Evolutionary conservation across 352 stramenopile genomes (phyloP).

Genomic region (Pythium periplocum): DNA sequence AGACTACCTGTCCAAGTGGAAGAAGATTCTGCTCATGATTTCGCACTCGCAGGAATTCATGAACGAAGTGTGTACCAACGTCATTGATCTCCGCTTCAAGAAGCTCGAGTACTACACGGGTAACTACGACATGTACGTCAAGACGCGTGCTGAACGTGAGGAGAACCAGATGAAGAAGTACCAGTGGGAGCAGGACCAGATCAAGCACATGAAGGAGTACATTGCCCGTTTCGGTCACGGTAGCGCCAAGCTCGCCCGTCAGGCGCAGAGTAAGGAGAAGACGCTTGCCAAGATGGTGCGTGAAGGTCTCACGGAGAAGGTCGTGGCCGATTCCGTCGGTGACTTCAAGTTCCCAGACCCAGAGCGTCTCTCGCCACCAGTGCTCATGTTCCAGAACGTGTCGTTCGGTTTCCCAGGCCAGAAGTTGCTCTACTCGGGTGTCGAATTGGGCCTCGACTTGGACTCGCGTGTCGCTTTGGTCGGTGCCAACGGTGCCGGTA

Average conservation of each 20-base stretch:
- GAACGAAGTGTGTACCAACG: constrained; percentile 98
- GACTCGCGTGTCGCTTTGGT: constrained; percentile 97
- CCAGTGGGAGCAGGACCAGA: constrained; percentile 96
- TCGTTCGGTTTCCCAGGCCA: constrained; percentile 93
- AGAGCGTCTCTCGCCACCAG: constrained; percentile 91
- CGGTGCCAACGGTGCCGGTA: constrained; percentile 94
- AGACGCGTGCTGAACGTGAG: constrained; percentile 95
- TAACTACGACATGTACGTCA: constrained; percentile 98
- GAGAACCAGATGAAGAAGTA: constrained; percentile 99
- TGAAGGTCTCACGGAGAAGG: constrained; percentile 93
- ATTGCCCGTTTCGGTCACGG: constrained; percentile 98
- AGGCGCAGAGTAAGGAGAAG: constrained; percentile 98
- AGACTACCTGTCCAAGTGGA: constrained; percentile 96
- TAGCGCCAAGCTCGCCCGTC: constrained; percentile 95
- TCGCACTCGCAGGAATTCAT: constrained; percentile 99
- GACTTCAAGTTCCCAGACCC: constrained; percentile 98
- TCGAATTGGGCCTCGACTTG: constrained; percentile 96
- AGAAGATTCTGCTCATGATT: constrained; percentile 97
- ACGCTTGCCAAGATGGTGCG: constrained; percentile 98
- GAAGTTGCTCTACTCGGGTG: constrained; percentile 87
- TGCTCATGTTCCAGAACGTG: constrained; percentile 97
- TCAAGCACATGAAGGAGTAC: constrained; percentile 99
- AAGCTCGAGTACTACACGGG: constrained; percentile 97
- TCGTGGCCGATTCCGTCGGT: constrained; percentile 75
- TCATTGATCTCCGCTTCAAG: constrained; percentile 93